phyloP scores from a whole-genome alignment of 1,284 basidiomycete genomes.

The Fomitiporia mediterranea region DNA sequence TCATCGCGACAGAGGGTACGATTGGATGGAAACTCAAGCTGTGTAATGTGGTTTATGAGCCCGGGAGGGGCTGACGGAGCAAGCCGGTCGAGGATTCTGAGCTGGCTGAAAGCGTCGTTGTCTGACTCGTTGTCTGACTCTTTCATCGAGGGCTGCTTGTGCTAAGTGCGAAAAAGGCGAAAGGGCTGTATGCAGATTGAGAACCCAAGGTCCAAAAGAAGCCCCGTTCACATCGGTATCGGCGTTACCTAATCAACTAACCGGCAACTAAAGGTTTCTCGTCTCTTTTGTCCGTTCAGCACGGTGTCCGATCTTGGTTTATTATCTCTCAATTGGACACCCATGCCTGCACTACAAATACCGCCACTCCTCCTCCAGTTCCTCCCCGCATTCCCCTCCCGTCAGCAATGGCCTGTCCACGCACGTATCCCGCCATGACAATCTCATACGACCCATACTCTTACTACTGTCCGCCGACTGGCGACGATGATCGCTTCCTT shows the following conservation, averaged over 20 bases:
- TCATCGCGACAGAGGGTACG: slow-evolving; percentile 18
- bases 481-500: neutral
- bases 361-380: slow-evolving; percentile 3
- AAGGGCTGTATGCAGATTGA: too few relatives aligned
- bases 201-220: neutral
- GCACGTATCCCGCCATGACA: slow-evolving; percentile 1
- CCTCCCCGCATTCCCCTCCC: neutral
- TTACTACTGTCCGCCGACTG: slow-evolving; percentile 3
- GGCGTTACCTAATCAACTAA: neutral
- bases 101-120: slow-evolving; percentile 49
- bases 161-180: neutral
- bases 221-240: neutral
- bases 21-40: slow-evolving; percentile 25
- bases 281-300: slow-evolving; percentile 5
- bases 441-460: slow-evolving; percentile 14
- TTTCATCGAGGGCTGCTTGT: neutral
- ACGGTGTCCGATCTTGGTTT: slow-evolving; percentile 2
- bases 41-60: slow-evolving; percentile 18
- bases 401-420: neutral
- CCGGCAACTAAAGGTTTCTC: neutral
- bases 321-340: neutral
- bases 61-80: neutral
- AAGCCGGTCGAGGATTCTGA: slow-evolving; percentile 37
- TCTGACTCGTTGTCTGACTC: slow-evolving; percentile 1
- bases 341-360: neutral